Base-by-base conservation (phyloP, 2,329 filamentous ascomycete genomes). In the Nannizziopsis arthrosporioides region DNA sequence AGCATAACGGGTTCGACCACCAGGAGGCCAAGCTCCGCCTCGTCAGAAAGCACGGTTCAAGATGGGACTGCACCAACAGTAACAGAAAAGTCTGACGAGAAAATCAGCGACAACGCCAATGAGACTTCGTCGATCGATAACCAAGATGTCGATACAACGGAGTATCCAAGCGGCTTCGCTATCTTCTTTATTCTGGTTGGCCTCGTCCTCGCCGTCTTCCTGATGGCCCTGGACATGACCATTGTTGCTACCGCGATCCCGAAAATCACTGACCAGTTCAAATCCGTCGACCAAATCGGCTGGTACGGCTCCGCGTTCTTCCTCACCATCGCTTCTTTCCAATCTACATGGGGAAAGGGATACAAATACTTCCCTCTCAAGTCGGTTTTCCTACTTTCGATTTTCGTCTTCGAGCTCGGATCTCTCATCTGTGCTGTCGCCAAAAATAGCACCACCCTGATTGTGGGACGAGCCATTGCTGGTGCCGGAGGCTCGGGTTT, bases 311-410 rank as follows among this genome's bases (percentile, higher is more conserved):
- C 57, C 11, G 53, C 59, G 3, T 67, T 63, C 49, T 53, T 64
- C 35, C 51, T 66, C 19, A 60, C 63, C 2, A 52, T 53, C 42
- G 56, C 55, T 14, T 52, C 55, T 3, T 59, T 59, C 35, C 57
- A 61, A 40, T 59, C 61, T n/a, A 46, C 61, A n/a, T 59, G 57
- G 43, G 69, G 69, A 46, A 66, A 67, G 17, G 50, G 70, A 17
- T 71, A 70, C 37, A 64, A 61, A 2, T 62, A 69, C 39, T 66
- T 65, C 52, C 60, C 63, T 3, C 59, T 65, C 1, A 67, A 70
- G 54, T 62, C 59, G 30, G 54, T 60, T 3, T 63, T 61, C 30
- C 48, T 65, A 10, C 18, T 49, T 30, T 54, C 55, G 11, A 54
- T 65, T 7, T 40, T 56, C 2, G 42, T 65, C 9, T 66, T 56